Percentiles rank a stretch among this genome's conserved stretches.
phyloP scores from a whole-genome alignment of 345 rosid species.

The Nasturtium officinale region DNA sequence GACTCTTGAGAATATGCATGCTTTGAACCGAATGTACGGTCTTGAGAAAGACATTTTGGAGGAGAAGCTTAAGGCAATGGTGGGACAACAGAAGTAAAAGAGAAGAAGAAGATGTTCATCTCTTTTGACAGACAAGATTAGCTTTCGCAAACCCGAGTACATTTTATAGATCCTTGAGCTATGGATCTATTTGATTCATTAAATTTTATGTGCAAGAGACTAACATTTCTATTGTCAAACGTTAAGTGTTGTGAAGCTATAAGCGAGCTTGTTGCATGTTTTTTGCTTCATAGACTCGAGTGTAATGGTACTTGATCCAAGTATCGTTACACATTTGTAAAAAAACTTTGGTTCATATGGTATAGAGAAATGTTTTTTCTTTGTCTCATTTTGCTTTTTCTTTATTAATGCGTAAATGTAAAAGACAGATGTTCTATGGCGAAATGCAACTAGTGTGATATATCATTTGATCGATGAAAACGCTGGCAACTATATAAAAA shows the following conservation, averaged over 20 bases:
- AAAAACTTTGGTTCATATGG: slow-evolving; percentile 24
- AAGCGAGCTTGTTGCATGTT: slow-evolving; percentile 37
- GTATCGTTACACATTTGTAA: slow-evolving; percentile 30
- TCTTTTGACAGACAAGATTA: slow-evolving; percentile 23
- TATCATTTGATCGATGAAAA: too few relatives aligned
- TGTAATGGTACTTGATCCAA: slow-evolving; percentile 23
- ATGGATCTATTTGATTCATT: slow-evolving; percentile 37
- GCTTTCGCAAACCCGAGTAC: slow-evolving; percentile 19
- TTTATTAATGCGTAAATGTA: too few relatives aligned
- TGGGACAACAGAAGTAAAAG: slow-evolving; percentile 55
- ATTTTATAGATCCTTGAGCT: slow-evolving; percentile 25
- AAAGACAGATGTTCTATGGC: too few relatives aligned
- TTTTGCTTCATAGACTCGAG: slow-evolving; percentile 32
- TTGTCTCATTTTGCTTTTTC: too few relatives aligned
- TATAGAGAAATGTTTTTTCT: slow-evolving; percentile 28
- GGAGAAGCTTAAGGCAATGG: slow-evolving; percentile 83
- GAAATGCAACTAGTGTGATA: too few relatives aligned
- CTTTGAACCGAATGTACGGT: slow-evolving; percentile 91
- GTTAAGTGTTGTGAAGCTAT: slow-evolving; percentile 31
- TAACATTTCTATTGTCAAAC: slow-evolving; percentile 29
- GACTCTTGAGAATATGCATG: slow-evolving; percentile 96
- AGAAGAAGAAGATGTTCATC: slow-evolving; percentile 22
- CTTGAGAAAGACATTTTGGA: slow-evolving; percentile 86
- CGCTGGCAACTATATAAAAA: too few relatives aligned
- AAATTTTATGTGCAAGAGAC: slow-evolving; percentile 34